These are phyloP conservation scores for Saturnispora diversa DNA, from an alignment of 805 yeast species.

Conservation along the genomic window DNA sequence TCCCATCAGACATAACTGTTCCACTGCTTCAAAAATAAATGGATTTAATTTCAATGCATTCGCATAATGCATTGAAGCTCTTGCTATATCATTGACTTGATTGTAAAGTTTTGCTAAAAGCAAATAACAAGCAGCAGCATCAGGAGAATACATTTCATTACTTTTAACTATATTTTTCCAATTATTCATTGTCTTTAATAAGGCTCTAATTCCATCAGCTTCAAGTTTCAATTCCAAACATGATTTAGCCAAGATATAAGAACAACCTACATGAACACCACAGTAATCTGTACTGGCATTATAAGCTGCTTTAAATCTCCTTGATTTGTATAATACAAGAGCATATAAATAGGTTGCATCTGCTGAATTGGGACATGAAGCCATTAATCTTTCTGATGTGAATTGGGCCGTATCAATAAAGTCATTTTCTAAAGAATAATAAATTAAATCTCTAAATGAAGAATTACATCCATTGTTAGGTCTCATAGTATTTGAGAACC, in stretches of 20 bases:
- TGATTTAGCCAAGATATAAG: conserved; percentile 64
- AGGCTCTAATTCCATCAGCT: conserved; percentile 53
- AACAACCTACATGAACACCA: conserved; percentile 60
- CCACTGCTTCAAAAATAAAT: conserved; percentile 79
- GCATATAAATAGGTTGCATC: conserved; percentile 67
- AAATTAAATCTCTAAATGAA: conserved; percentile 40
- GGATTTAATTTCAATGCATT: conserved; percentile 70
- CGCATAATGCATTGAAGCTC: conserved; percentile 59
- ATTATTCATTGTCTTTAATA: conserved; percentile 31
- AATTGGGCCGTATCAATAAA: conserved; percentile 72
- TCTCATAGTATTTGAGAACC: neutral
- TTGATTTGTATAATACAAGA: conserved; percentile 51
- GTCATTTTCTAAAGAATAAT: conserved; percentile 67
- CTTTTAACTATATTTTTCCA: conserved; percentile 27
- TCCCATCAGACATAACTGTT: conserved; percentile 63
- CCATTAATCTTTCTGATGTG: conserved; percentile 72
- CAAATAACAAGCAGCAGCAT: conserved; percentile 58
- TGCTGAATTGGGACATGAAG: conserved; percentile 41
- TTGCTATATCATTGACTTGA: conserved; percentile 50
- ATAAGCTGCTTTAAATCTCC: conserved; percentile 56
- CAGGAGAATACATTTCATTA: conserved; percentile 39
- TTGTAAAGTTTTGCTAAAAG: conserved; percentile 63
- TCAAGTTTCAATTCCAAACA: conserved; percentile 48
- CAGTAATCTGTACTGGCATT: conserved; percentile 35
- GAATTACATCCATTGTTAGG: neutral